A percentile compares a stretch with the other conserved stretches of the same genome.
Evolutionary conservation across 2,329 filamentous ascomycete genomes (phyloP).

Genomic region (Venturiaceae sp.): DNA sequence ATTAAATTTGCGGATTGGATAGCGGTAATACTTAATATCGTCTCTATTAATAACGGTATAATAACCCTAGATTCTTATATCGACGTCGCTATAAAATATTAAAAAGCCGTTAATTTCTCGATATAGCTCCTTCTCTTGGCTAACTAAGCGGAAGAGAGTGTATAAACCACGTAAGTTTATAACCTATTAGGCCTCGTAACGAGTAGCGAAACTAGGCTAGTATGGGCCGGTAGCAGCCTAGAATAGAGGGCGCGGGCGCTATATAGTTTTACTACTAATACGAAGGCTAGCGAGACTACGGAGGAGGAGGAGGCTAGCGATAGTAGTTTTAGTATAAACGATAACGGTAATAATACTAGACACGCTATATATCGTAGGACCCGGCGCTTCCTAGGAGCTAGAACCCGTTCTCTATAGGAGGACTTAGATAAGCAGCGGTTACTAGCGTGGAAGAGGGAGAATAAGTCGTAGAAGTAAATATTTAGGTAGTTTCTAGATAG

Average conservation of each 20-base stretch:
- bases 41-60: background rate
- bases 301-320: background rate
- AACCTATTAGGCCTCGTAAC: background rate
- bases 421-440: background rate
- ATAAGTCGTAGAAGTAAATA: background rate
- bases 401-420: background rate
- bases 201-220: background rate
- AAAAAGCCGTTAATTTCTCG: conserved; percentile 13
- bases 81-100: background rate
- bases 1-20: conserved; percentile 10
- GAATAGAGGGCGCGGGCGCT: background rate
- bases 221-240: background rate
- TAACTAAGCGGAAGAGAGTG: conserved; percentile 24
- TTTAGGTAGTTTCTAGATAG: background rate
- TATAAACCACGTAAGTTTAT: background rate
- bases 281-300: background rate
- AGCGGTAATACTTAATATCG: background rate
- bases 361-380: background rate
- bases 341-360: background rate
- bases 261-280: background rate
- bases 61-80: conserved; percentile 3
- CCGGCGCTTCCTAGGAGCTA: background rate
- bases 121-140: conserved; percentile 23
- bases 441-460: background rate
- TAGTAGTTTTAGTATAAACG: background rate